These are phyloP conservation scores for Candida sithepensis DNA, from an alignment of 805 yeast genomes.

Conservation along the genomic window DNA sequence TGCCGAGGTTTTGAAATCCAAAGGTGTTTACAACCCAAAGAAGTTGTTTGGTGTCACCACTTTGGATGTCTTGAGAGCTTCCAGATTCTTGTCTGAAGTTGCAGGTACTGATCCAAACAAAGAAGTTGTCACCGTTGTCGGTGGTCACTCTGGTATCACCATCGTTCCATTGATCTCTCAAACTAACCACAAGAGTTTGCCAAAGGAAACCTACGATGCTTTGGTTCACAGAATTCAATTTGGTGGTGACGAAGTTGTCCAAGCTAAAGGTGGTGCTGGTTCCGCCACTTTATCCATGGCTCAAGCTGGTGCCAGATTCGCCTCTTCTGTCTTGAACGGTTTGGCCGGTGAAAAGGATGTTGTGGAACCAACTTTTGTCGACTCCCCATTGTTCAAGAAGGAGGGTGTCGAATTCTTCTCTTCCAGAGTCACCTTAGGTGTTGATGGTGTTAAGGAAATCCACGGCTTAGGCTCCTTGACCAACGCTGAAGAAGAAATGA, in stretches of 20 bases:
- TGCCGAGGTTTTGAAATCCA: conserved; percentile 82
- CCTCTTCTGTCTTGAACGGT: conserved; percentile 61
- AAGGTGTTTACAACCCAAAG: conserved; percentile 88
- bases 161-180: conserved; percentile 91
- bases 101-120: conserved; percentile 70
- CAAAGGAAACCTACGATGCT: conserved; percentile 60
- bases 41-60: conserved; percentile 96
- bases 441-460: conserved; percentile 79
- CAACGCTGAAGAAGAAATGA: conserved; percentile 78
- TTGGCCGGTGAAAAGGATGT: conserved; percentile 41
- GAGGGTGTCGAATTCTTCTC: conserved; percentile 98
- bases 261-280: conserved; percentile 81
- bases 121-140: conserved; percentile 84
- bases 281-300: conserved; percentile 87
- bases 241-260: conserved; percentile 87
- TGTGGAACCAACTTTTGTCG: conserved; percentile 56
- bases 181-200: conserved; percentile 62
- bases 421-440: conserved; percentile 89
- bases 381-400: conserved; percentile 72
- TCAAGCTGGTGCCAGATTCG: conserved; percentile 75
- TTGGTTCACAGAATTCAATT: conserved; percentile 88
- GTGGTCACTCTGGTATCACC: conserved; percentile 97
- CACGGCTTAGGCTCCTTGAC: conserved; percentile 74
- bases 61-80: conserved; percentile 84
- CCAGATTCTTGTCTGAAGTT: conserved; percentile 72